These are phyloP conservation scores for Hymenoscyphus albidus DNA, from an alignment of 2,329 filamentous ascomycete species.

Conservation along the genomic window DNA sequence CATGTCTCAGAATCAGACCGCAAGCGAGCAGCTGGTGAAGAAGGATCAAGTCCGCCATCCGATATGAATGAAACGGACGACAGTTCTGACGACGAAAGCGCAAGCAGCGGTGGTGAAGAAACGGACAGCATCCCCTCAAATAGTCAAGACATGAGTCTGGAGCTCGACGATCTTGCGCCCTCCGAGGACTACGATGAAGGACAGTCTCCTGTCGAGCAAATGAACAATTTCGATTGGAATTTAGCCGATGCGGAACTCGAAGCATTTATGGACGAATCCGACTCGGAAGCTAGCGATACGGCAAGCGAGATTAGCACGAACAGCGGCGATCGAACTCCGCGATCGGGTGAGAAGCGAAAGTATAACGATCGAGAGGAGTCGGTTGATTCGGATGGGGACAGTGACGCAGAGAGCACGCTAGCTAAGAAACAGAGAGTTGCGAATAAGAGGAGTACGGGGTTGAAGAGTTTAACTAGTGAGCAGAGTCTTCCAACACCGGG, in stretches of 20 bases:
- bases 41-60: slow-evolving; percentile 45
- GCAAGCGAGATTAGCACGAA: slow-evolving; percentile 25
- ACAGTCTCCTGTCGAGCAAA: slow-evolving; percentile 52
- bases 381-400: slow-evolving; percentile 40
- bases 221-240: slow-evolving; percentile 58
- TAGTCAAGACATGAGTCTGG: slow-evolving; percentile 33
- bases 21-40: slow-evolving; percentile 38
- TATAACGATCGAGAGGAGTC: slow-evolving; percentile 36
- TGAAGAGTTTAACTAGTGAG: slow-evolving; percentile 45
- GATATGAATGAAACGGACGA: slow-evolving; percentile 40
- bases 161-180: slow-evolving; percentile 46
- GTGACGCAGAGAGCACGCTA: slow-evolving; percentile 45
- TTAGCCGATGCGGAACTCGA: slow-evolving; percentile 68
- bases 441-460: slow-evolving; percentile 43
- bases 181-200: slow-evolving; percentile 48
- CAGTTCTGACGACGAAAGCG: slow-evolving; percentile 1
- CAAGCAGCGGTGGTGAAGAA: slow-evolving; percentile 25
- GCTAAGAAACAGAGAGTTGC: slow-evolving; percentile 51
- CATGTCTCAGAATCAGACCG: slow-evolving; percentile 66
- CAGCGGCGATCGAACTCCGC: slow-evolving; percentile 16
- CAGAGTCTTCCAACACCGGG: slow-evolving; percentile 41
- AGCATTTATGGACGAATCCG: slow-evolving; percentile 61
- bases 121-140: slow-evolving; percentile 27
- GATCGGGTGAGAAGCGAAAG: slow-evolving; percentile 32
- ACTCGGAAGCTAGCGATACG: slow-evolving; percentile 44